phyloP scores from a whole-genome alignment of 192 early-diverging fungal species.

The Gorgonomyces haynaldii region DNA sequence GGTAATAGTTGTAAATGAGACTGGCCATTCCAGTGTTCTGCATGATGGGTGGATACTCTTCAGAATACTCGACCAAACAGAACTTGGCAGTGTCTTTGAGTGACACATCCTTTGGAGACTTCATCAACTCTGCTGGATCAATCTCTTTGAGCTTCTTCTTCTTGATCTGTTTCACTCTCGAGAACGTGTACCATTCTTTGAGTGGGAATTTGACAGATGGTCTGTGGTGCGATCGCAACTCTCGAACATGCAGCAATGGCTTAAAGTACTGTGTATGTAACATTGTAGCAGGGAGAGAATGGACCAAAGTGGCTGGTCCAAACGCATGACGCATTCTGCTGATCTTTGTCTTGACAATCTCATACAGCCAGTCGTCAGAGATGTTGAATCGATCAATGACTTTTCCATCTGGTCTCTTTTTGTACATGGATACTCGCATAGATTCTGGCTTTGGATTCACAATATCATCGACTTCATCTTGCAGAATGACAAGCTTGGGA shows the following conservation, averaged over 20 bases:
- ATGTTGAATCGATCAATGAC: slow-evolving; percentile 70
- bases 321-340: slow-evolving; percentile 77
- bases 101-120: slow-evolving; percentile 75
- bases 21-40: slow-evolving; percentile 92
- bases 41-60: slow-evolving; percentile 89
- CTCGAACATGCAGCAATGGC: slow-evolving; percentile 63
- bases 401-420: neutral
- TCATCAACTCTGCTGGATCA: slow-evolving; percentile 43
- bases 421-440: neutral
- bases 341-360: slow-evolving; percentile 49
- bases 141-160: slow-evolving; percentile 46
- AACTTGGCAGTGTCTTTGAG: slow-evolving; percentile 75
- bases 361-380: slow-evolving; percentile 81
- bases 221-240: slow-evolving; percentile 83
- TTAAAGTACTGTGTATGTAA: slow-evolving; percentile 74
- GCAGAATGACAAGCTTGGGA: slow-evolving; percentile 64
- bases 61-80: slow-evolving; percentile 84
- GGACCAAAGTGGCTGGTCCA: slow-evolving; percentile 72
- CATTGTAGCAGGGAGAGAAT: slow-evolving; percentile 76
- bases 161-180: slow-evolving; percentile 65
- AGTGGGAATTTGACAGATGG: slow-evolving; percentile 59
- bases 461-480: slow-evolving; percentile 29
- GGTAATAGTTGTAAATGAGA: slow-evolving; percentile 89
- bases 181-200: slow-evolving; percentile 52
- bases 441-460: slow-evolving; percentile 1